Conservation (phyloP, 306 rosid species). For the Vicia villosa region DNA sequence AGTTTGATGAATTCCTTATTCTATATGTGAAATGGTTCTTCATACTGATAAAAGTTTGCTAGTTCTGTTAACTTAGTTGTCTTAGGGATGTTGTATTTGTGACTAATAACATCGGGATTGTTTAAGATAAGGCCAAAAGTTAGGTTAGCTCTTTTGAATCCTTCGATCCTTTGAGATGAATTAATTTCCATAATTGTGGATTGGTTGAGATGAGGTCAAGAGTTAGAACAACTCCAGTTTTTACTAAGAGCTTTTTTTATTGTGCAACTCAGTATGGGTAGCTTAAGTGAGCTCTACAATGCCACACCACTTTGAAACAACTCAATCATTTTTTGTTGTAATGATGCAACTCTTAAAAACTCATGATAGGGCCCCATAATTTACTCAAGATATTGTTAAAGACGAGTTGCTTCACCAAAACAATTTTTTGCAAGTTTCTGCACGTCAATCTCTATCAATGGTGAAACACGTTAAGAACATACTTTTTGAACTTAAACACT, state of each 20-base stretch:
- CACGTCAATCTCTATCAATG: too few relatives aligned
- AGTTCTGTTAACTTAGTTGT: neutral
- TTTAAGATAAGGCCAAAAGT: conserved; percentile 22
- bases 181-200: conserved; percentile 17
- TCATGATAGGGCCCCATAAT: neutral
- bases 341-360: neutral
- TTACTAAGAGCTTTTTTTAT: neutral
- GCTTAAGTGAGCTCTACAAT: neutral
- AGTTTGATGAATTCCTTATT: conserved; percentile 7
- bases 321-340: neutral
- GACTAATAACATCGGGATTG: conserved; percentile 8
- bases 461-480: too few relatives aligned
- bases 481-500: too few relatives aligned
- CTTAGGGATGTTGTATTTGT: neutral
- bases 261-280: neutral
- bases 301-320: neutral
- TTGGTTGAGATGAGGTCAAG: neutral
- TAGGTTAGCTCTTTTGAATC: conserved; percentile 17
- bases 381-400: neutral
- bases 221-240: neutral
- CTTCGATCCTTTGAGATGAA: neutral
- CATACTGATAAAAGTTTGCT: neutral
- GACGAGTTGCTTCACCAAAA: neutral
- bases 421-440: too few relatives aligned
- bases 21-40: neutral